Evolutionary conservation across 176 grass and related monocot species (phyloP).

Genomic region (Bothriochloa decipiens): DNA sequence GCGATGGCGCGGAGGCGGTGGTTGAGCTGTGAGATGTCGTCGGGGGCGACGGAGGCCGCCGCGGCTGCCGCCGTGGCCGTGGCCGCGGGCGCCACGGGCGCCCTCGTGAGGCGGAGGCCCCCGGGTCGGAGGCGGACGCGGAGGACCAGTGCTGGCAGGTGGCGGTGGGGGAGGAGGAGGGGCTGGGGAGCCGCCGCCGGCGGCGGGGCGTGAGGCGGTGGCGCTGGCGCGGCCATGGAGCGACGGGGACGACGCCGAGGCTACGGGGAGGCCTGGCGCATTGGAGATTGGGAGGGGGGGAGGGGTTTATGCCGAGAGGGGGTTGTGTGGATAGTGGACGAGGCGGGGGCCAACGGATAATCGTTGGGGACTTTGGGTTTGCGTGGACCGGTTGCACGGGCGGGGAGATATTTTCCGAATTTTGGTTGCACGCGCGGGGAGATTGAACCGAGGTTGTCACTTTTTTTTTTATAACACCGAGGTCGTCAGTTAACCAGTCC

Average conservation of each 20-base stretch:
- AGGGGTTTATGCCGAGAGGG: slow-evolving; percentile 10
- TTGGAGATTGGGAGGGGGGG: not conserved
- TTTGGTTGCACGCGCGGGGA: too few species aligned
- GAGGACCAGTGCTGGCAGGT: not conserved
- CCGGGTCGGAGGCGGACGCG: slow-evolving; percentile 1
- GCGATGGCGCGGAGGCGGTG: slow-evolving; percentile 62
- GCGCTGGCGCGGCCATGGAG: slow-evolving; percentile 35
- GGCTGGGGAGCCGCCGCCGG: not conserved
- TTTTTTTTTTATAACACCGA: too few species aligned
- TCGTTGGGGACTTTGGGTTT: slow-evolving; percentile 25
- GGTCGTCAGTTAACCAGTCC: too few species aligned
- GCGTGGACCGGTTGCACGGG: slow-evolving; percentile 46
- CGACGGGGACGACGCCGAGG: not conserved
- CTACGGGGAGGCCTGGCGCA: slow-evolving; percentile 25
- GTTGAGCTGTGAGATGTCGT: slow-evolving; percentile 75
- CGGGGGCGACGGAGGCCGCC: slow-evolving; percentile 45
- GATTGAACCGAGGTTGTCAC: too few species aligned
- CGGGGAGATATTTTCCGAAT: slow-evolving; percentile 18
- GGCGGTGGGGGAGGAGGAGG: slow-evolving; percentile 34
- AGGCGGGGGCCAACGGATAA: slow-evolving; percentile 12
- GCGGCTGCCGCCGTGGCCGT: slow-evolving; percentile 14
- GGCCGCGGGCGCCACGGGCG: slow-evolving; percentile 22
- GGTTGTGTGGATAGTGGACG: slow-evolving; percentile 1
- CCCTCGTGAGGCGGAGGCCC: slow-evolving; percentile 33
- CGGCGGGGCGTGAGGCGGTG: slow-evolving; percentile 1